phyloP scores from a whole-genome alignment of 208 protist genomes.

The Trypanosoma platydactyli region DNA sequence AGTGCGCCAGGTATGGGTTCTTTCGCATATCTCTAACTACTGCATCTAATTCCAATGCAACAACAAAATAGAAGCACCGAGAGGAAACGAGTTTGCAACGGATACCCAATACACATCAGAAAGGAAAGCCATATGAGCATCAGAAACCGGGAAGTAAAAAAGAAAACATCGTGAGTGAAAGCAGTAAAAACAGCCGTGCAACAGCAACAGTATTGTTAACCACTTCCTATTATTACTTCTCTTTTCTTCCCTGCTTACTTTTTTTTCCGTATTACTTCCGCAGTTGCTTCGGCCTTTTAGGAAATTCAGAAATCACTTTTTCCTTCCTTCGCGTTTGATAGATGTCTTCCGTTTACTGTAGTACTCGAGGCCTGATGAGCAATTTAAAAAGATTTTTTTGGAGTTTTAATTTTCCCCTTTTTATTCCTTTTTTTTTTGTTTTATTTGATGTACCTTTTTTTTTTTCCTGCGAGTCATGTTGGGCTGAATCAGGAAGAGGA shows the following conservation, averaged over 20 bases:
- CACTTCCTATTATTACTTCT: background rate
- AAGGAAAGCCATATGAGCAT: background rate
- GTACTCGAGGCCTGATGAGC: no score
- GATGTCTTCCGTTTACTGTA: no score
- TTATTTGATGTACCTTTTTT: background rate
- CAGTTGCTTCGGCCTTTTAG: background rate
- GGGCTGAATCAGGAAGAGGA: constrained; percentile 10
- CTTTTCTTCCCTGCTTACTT: background rate
- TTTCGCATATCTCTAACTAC: constrained; percentile 53
- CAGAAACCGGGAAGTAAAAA: background rate
- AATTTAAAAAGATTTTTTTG: no score
- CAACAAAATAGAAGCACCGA: constrained; percentile 9
- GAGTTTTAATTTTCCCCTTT: no score
- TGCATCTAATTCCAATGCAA: constrained; percentile 11
- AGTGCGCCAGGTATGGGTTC: constrained; percentile 73
- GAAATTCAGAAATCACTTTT: background rate
- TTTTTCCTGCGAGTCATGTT: background rate
- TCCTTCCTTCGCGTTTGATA: no score
- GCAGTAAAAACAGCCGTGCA: constrained; percentile 5
- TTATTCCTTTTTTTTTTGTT: background rate
- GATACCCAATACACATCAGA: background rate
- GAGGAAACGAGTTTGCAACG: no score
- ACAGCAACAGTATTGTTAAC: background rate
- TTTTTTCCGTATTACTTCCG: constrained; percentile 2
- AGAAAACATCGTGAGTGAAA: background rate